Percentiles rank a stretch among this genome's conserved stretches.
phyloP scores from a whole-genome alignment of 2,329 filamentous ascomycete species.

The Dothiorella sarmentorum region DNA sequence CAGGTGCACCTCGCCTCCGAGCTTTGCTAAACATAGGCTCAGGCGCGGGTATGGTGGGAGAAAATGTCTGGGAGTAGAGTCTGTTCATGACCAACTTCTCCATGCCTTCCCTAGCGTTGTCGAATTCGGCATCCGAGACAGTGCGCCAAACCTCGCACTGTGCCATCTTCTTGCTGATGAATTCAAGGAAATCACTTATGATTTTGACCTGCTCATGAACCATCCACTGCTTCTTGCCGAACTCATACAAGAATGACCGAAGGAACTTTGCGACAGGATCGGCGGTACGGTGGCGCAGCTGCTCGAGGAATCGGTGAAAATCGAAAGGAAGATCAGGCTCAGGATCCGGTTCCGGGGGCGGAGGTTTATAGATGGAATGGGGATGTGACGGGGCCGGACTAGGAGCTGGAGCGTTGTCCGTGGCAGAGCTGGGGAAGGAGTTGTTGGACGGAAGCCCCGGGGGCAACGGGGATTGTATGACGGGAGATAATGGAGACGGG shows the following conservation, averaged over 20 bases:
- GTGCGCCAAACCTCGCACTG: conserved; percentile 95
- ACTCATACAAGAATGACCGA: conserved; percentile 90
- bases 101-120: conserved; percentile 98
- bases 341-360: conserved; percentile 51
- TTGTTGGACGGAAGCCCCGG: conserved; percentile 30
- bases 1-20: conserved; percentile 47
- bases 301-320: conserved; percentile 94
- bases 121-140: conserved; percentile 93
- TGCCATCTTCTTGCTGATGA: conserved; percentile 98
- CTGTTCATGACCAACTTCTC: conserved; percentile 99
- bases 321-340: conserved; percentile 90
- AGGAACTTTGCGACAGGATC: conserved; percentile 95
- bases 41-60: conserved; percentile 81
- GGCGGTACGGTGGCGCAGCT: conserved; percentile 93
- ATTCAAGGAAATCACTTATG: conserved; percentile 90
- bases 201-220: conserved; percentile 99
- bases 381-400: conserved; percentile 8
- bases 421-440: conserved; percentile 5
- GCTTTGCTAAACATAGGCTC: conserved; percentile 57
- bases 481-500: not conserved
- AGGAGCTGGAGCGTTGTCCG: conserved; percentile 23
- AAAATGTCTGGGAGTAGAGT: conserved; percentile 93
- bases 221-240: conserved; percentile 98
- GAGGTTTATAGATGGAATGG: conserved; percentile 55
- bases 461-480: not conserved